Evolutionary conservation across 179 eudicot species (phyloP).

Genomic region (Beta macrorhiza): DNA sequence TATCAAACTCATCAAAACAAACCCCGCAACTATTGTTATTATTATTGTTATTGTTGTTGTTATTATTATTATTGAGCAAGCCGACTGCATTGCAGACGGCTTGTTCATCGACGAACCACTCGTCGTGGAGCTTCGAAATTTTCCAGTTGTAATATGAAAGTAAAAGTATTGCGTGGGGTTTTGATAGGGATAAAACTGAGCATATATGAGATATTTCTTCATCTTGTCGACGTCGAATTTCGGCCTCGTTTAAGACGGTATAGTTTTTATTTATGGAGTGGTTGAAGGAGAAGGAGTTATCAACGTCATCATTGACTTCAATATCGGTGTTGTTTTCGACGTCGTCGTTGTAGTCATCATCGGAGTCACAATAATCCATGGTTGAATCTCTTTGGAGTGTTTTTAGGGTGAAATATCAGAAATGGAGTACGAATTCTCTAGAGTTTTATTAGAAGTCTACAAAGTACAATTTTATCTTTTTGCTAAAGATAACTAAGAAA

Average conservation of each 20-base stretch:
- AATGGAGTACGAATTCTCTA: too few species aligned
- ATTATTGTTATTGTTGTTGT: not conserved
- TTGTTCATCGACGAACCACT: constrained; percentile 27
- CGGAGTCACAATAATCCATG: too few species aligned
- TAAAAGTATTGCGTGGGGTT: constrained; percentile 42
- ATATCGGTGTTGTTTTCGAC: not conserved
- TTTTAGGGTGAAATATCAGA: too few species aligned
- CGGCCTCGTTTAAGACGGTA: constrained; percentile 49
- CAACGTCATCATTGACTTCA: too few species aligned
- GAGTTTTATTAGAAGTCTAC: too few species aligned
- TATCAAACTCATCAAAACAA: constrained; percentile 18
- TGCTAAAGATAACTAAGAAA: too few species aligned
- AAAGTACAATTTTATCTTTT: too few species aligned
- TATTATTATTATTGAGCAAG: not conserved
- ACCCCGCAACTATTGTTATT: not conserved
- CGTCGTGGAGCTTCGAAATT: constrained; percentile 12
- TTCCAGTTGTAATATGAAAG: constrained; percentile 55
- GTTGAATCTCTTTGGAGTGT: too few species aligned
- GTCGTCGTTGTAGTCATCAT: not conserved
- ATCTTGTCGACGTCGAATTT: constrained; percentile 49
- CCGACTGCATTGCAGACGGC: constrained; percentile 18
- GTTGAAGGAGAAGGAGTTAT: too few species aligned
- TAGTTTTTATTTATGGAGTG: constrained; percentile 26
- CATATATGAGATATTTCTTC: constrained; percentile 47
- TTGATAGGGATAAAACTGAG: constrained; percentile 51